phyloP scores from a whole-genome alignment of 208 protist species.

The Angomonas deanei region DNA sequence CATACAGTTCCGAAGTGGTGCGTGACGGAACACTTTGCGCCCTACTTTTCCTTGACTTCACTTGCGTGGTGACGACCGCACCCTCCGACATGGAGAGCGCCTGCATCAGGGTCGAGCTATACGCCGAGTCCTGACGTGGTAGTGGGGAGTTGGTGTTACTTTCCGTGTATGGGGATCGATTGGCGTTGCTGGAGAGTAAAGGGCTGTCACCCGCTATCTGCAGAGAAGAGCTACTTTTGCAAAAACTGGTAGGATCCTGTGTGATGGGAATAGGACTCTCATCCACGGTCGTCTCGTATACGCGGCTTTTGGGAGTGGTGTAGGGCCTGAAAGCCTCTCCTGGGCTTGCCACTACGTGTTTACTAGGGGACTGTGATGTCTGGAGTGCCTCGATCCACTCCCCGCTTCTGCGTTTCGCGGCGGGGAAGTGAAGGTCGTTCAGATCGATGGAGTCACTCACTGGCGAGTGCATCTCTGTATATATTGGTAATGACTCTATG shows the following conservation, averaged over 20 bases:
- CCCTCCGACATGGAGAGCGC: constrained; percentile 49
- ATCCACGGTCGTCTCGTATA: background rate
- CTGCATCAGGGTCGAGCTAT: constrained; percentile 56
- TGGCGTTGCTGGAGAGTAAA: background rate
- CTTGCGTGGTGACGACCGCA: constrained; percentile 7
- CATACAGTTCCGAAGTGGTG: constrained; percentile 33
- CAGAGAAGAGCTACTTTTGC: background rate
- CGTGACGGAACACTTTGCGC: background rate
- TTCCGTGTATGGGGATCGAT: background rate
- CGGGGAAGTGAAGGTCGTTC: background rate
- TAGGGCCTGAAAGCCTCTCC: background rate
- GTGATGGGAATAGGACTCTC: background rate
- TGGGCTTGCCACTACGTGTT: background rate
- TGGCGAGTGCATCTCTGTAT: background rate
- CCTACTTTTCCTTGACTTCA: background rate
- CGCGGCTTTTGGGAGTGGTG: background rate
- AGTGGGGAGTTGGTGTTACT: background rate
- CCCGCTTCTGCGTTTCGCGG: background rate
- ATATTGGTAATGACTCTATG: too few relatives aligned
- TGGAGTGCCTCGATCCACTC: background rate
- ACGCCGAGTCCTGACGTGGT: constrained; percentile 8
- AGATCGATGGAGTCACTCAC: background rate
- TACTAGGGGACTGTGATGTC: background rate
- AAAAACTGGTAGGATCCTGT: background rate
- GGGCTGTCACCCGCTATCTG: background rate